These are phyloP conservation scores for Blastocystis sp. DNA, from an alignment of 352 stramenopile species.

Conservation along the genomic window DNA sequence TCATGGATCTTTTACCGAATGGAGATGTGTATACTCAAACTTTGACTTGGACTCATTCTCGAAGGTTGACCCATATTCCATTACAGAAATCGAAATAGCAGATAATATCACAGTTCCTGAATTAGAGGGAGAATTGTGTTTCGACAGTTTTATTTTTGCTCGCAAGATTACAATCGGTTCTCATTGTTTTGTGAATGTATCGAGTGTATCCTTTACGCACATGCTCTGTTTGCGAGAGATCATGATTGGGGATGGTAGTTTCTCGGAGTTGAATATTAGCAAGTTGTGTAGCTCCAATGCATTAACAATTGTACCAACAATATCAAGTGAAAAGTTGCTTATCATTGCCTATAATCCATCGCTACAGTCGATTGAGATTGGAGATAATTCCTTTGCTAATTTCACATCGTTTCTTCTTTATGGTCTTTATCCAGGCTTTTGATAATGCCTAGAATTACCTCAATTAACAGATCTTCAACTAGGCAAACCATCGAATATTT, in stretches of 20 bases:
- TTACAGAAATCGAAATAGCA: neutral
- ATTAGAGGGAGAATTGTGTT: neutral
- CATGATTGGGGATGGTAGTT: neutral
- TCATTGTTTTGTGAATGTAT: neutral
- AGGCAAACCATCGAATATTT: too few species aligned
- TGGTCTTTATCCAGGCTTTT: neutral
- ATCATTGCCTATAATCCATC: neutral
- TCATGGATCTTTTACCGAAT: neutral
- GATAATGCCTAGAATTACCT: too few species aligned
- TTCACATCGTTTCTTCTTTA: neutral
- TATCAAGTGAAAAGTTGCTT: neutral
- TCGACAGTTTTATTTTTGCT: neutral
- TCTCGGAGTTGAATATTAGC: neutral
- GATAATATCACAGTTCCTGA: neutral
- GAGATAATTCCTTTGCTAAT: constrained; percentile 10
- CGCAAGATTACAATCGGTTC: neutral
- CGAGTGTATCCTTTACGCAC: neutral
- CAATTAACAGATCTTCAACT: too few species aligned
- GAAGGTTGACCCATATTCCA: neutral
- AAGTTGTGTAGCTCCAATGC: neutral
- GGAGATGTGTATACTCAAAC: neutral
- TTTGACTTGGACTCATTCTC: neutral
- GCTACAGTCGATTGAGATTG: neutral
- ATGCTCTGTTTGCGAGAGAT: neutral
- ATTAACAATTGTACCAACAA: neutral